phyloP scores from a whole-genome alignment of 768 basidiomycete genomes.

The Boletellus ananiceps region DNA sequence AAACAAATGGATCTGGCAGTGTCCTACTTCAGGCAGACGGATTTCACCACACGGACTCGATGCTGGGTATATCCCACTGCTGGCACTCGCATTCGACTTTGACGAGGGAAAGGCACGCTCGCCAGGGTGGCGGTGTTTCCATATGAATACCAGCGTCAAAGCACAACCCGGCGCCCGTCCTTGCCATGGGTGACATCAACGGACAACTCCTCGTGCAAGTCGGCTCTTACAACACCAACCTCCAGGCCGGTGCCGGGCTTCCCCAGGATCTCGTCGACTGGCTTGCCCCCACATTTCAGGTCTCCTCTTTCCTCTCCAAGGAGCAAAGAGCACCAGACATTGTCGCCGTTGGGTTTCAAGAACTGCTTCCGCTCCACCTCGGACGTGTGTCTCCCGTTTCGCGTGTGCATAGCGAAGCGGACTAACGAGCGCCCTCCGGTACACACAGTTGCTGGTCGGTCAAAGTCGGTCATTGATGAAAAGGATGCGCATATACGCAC shows the following conservation, averaged over 20 bases:
- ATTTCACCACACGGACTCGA: no score
- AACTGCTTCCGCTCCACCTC: constrained; percentile 84
- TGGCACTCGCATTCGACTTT: no score
- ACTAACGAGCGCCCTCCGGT: constrained; percentile 8
- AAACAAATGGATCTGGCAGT: no score
- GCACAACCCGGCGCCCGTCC: no score
- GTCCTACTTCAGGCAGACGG: no score
- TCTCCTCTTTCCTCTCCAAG: constrained; percentile 65
- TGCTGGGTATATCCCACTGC: no score
- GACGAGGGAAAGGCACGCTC: no score
- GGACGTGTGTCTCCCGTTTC: constrained; percentile 54
- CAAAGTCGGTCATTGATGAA: constrained; percentile 61
- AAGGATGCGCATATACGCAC: constrained; percentile 68
- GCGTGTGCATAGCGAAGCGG: background rate
- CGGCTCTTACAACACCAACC: constrained; percentile 87
- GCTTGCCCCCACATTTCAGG: constrained; percentile 79
- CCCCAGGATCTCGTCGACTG: constrained; percentile 90
- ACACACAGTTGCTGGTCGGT: constrained; percentile 68
- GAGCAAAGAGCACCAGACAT: constrained; percentile 72
- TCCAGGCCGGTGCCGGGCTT: constrained; percentile 68
- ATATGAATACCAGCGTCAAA: no score
- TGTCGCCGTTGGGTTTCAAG: constrained; percentile 90
- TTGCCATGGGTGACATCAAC: constrained; percentile 16
- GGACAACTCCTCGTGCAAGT: constrained; percentile 63
- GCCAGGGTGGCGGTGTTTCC: no score